Conservation (phyloP, 345 rosid genomes). For the Eucalyptus tenuipes region DNA sequence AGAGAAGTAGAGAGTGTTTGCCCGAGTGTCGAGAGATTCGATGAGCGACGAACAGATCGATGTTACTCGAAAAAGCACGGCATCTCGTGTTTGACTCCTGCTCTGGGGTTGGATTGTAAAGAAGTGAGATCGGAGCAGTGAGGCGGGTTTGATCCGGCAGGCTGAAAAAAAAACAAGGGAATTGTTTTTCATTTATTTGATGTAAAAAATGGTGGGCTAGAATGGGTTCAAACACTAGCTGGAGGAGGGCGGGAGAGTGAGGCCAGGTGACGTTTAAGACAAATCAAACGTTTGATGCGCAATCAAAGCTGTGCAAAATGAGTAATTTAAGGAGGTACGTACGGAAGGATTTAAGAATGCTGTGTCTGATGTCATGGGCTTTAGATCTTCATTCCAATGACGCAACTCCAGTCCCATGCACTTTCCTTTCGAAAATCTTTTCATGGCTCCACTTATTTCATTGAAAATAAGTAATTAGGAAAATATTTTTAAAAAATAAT, state of each 20-base stretch:
- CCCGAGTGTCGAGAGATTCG: neutral
- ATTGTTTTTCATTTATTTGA: neutral
- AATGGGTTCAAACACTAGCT: neutral
- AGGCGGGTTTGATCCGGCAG: neutral
- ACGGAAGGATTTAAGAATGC: neutral
- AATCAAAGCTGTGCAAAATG: neutral
- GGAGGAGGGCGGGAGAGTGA: neutral
- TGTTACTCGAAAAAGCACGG: neutral
- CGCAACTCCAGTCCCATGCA: neutral
- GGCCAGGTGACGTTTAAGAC: neutral
- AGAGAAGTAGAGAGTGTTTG: neutral
- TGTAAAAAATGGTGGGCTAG: neutral
- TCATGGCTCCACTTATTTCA: neutral
- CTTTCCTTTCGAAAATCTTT: neutral
- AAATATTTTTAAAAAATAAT: neutral
- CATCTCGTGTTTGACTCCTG: too few relatives aligned
- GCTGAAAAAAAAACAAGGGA: fast-evolving
- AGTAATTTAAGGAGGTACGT: neutral
- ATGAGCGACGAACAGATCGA: neutral
- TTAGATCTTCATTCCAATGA: neutral
- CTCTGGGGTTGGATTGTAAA: neutral
- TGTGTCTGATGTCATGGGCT: neutral
- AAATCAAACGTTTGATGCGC: neutral
- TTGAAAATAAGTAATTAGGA: too few relatives aligned
- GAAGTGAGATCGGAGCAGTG: neutral